Conservation (phyloP, 1,284 basidiomycete genomes). For the Apiotrichum domesticum region DNA sequence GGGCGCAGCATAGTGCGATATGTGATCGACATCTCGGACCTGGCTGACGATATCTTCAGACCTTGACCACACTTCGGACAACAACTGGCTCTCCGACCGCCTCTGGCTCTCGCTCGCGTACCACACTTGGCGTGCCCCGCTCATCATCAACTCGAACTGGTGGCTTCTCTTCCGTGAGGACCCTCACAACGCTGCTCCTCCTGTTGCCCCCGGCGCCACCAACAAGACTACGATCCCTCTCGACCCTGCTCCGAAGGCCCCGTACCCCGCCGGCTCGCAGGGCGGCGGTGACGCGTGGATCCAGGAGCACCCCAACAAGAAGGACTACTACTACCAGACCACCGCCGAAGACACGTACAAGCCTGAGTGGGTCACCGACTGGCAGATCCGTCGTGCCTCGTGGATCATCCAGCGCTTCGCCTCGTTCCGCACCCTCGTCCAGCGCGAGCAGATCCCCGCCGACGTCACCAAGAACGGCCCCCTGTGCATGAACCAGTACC, state of each 20-base stretch:
- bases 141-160: slow-evolving; percentile 94
- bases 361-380: slow-evolving; percentile 58
- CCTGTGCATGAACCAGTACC: slow-evolving; percentile 56
- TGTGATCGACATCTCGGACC: neutral
- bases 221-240: slow-evolving; percentile 15
- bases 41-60: slow-evolving; percentile 50
- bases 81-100: slow-evolving; percentile 94
- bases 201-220: slow-evolving; percentile 21
- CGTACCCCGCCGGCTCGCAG: slow-evolving; percentile 23
- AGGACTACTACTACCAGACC: slow-evolving; percentile 30
- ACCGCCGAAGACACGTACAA: slow-evolving; percentile 36
- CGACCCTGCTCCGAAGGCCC: slow-evolving; percentile 22
- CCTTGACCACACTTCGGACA: slow-evolving; percentile 74
- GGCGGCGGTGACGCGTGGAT: slow-evolving; percentile 45
- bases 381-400: slow-evolving; percentile 80
- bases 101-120: slow-evolving; percentile 90
- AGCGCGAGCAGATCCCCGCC: slow-evolving; percentile 51
- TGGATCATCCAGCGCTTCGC: slow-evolving; percentile 73
- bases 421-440: slow-evolving; percentile 66
- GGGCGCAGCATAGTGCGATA: neutral
- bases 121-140: slow-evolving; percentile 78
- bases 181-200: slow-evolving; percentile 45
- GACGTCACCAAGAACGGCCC: slow-evolving; percentile 53
- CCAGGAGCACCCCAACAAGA: slow-evolving; percentile 48
- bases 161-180: slow-evolving; percentile 76